These are phyloP conservation scores for Kodamaea restingae DNA, from an alignment of 805 yeast species.

Conservation along the genomic window DNA sequence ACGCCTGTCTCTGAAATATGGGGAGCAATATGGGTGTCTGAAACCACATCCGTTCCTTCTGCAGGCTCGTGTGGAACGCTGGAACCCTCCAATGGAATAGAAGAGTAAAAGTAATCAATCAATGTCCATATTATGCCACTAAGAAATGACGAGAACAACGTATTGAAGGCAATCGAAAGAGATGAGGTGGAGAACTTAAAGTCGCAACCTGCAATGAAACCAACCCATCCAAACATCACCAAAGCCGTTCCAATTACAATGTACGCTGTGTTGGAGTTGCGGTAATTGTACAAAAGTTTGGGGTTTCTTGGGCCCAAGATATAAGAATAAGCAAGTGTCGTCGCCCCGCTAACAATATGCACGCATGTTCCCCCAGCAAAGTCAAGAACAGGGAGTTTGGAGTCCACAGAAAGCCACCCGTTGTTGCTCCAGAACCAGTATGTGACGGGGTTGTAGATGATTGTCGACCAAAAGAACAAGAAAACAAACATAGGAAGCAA, in stretches of 20 bases:
- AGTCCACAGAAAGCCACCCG: conserved; percentile 40
- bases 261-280: conserved; percentile 32
- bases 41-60: background rate
- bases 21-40: background rate
- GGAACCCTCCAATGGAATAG: conserved; percentile 33
- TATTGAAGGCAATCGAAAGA: conserved; percentile 29
- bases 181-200: conserved; percentile 33
- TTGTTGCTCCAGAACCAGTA: conserved; percentile 44
- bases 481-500: conserved; percentile 39
- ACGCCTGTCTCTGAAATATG: conserved; percentile 16
- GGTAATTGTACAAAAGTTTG: conserved; percentile 31
- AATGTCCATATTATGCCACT: conserved; percentile 36
- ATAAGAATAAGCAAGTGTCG: conserved; percentile 41
- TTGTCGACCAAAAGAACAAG: conserved; percentile 35
- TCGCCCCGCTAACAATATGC: conserved; percentile 45
- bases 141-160: conserved; percentile 30
- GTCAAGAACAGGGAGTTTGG: conserved; percentile 35
- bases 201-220: conserved; percentile 42
- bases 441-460: conserved; percentile 41
- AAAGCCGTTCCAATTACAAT: conserved; percentile 33
- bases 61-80: background rate
- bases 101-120: conserved; percentile 37
- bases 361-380: conserved; percentile 45
- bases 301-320: conserved; percentile 42
- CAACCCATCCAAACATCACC: conserved; percentile 37